phyloP scores from a whole-genome alignment of 768 basidiomycete genomes.

The Phylloporus sp. region DNA sequence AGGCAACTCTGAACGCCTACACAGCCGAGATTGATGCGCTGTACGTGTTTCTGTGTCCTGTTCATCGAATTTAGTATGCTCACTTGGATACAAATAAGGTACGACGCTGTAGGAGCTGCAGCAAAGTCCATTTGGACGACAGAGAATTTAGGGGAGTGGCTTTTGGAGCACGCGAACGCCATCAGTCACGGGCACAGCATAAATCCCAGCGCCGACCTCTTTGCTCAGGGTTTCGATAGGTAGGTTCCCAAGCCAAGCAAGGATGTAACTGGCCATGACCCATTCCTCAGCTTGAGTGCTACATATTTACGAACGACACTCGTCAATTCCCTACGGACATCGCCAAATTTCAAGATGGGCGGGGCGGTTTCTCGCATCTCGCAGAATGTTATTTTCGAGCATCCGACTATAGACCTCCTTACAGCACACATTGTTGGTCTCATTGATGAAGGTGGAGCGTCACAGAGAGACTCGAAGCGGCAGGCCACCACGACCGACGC shows the following conservation, averaged over 20 bases:
- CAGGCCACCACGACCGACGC: conserved; percentile 23
- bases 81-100: conserved; percentile 6
- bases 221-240: conserved; percentile 34
- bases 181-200: conserved; percentile 1
- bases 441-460: neutral
- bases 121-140: conserved; percentile 4
- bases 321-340: conserved; percentile 9
- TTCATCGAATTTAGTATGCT: neutral
- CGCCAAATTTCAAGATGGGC: too few relatives aligned
- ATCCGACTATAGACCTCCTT: conserved; percentile 33
- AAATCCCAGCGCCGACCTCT: conserved; percentile 11
- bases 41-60: conserved; percentile 2
- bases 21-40: conserved; percentile 18
- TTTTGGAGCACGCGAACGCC: neutral
- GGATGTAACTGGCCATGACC: neutral
- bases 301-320: conserved; percentile 15
- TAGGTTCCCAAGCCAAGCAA: neutral
- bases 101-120: neutral
- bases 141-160: neutral
- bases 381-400: conserved; percentile 29
- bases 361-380: conserved; percentile 20
- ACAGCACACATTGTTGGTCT: conserved; percentile 5
- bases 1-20: conserved; percentile 16
- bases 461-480: neutral
- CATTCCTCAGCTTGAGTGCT: conserved; percentile 17